Evolutionary conservation across 2,329 filamentous ascomycete genomes (phyloP).

Genomic region (Aspergillus sp.): DNA sequence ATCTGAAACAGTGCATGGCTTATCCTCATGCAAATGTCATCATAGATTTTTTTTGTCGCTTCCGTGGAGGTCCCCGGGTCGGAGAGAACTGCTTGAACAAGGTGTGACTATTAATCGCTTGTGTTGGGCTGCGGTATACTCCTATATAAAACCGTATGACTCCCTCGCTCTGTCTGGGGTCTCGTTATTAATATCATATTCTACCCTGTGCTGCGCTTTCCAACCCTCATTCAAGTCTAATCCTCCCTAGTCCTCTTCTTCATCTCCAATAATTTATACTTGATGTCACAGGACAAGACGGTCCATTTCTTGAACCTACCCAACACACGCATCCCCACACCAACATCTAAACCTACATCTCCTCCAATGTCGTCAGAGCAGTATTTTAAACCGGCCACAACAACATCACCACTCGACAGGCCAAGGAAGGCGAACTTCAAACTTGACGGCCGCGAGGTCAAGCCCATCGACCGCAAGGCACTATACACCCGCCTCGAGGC

Average conservation of each 20-base stretch:
- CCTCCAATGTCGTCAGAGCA: not conserved
- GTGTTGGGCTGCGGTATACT: not conserved
- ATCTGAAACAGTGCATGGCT: not conserved
- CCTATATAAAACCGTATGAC: slow-evolving; percentile 27
- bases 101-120: not conserved
- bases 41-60: not conserved
- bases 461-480: slow-evolving; percentile 71
- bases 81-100: not conserved
- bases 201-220: not conserved
- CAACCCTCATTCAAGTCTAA: not conserved
- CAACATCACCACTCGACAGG: not conserved
- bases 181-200: slow-evolving; percentile 13
- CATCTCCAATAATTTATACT: not conserved
- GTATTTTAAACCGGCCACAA: not conserved
- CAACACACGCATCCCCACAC: not conserved
- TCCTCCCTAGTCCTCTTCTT: slow-evolving; percentile 8
- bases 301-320: not conserved
- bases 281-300: not conserved
- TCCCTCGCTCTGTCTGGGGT: slow-evolving; percentile 16
- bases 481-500: slow-evolving; percentile 73
- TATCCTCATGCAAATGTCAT: not conserved
- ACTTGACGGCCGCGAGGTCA: slow-evolving; percentile 31
- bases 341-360: not conserved
- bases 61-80: not conserved
- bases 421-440: slow-evolving; percentile 19